A percentile compares a stretch with the other conserved stretches of the same genome.
Evolutionary conservation across 164 flowering plant genomes (phyloP).

Genomic region (Tetracentron sinense): DNA sequence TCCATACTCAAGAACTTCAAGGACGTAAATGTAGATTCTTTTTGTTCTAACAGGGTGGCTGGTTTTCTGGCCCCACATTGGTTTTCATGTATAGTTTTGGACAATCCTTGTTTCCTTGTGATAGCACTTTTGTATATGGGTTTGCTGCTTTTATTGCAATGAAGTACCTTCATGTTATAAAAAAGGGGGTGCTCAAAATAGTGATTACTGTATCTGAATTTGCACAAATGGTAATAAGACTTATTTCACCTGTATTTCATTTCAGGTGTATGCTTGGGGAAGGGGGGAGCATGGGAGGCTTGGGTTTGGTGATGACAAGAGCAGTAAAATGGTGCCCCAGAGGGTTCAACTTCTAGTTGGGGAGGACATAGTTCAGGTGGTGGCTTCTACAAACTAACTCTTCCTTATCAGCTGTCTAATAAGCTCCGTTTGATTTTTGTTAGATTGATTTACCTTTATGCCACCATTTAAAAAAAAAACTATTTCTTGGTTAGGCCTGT

Average conservation of each 20-base stretch:
- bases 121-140: no score
- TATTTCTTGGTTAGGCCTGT: background rate
- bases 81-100: no score
- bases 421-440: background rate
- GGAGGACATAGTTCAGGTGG: slow-evolving; percentile 86
- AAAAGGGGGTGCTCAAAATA: background rate
- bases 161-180: no score
- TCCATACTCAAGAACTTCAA: no score
- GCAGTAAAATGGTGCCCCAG: slow-evolving; percentile 99
- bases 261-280: slow-evolving; percentile 99
- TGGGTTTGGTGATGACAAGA: slow-evolving; percentile 99
- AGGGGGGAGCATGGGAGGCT: slow-evolving; percentile 99
- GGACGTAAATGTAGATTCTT: no score
- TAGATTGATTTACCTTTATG: background rate
- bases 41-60: no score
- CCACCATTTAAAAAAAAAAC: background rate
- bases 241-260: slow-evolving; percentile 2
- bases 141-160: no score
- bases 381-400: background rate
- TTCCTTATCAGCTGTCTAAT: background rate
- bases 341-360: slow-evolving; percentile 83
- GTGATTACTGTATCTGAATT: background rate
- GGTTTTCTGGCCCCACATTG: no score
- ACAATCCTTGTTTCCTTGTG: no score
- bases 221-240: no score